Percentiles rank a stretch among this genome's conserved stretches.
These are phyloP conservation scores for Dactylellina sp. DNA, from an alignment of 2,329 filamentous ascomycete genomes.

Conservation along the genomic window DNA sequence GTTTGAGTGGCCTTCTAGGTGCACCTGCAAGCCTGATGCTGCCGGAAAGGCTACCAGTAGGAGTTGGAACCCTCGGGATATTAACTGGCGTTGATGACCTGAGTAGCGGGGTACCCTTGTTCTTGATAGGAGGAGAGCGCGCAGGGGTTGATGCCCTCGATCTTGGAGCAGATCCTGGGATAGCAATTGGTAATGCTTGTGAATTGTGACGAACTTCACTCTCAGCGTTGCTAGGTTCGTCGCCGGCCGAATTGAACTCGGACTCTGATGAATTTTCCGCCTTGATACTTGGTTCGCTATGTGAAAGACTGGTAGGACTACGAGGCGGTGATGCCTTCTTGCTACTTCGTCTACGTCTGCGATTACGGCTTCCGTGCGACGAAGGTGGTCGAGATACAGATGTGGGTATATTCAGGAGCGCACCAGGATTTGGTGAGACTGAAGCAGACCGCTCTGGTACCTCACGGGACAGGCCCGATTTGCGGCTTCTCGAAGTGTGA, in stretches of 20 bases:
- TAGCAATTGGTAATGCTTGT: slow-evolving; percentile 49
- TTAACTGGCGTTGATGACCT: slow-evolving; percentile 48
- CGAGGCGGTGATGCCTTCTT: slow-evolving; percentile 30
- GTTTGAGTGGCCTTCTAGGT: slow-evolving; percentile 41
- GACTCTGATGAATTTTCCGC: slow-evolving; percentile 29
- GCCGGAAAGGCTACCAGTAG: slow-evolving; percentile 43
- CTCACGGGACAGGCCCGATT: slow-evolving; percentile 10
- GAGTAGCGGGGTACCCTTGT: slow-evolving; percentile 46
- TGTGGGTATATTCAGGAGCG: slow-evolving; percentile 47
- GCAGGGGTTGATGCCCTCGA: slow-evolving; percentile 53
- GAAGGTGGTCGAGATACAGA: slow-evolving; percentile 53
- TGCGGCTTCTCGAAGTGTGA: slow-evolving; percentile 14
- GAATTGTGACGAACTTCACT: slow-evolving; percentile 53
- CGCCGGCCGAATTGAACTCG: slow-evolving; percentile 36
- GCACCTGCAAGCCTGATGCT: slow-evolving; percentile 50
- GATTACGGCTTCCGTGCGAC: slow-evolving; percentile 50
- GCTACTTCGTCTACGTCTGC: slow-evolving; percentile 47
- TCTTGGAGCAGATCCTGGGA: slow-evolving; percentile 51
- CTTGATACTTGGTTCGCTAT: slow-evolving; percentile 47
- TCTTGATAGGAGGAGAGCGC: slow-evolving; percentile 41
- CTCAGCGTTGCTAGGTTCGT: slow-evolving; percentile 51
- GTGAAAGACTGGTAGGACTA: slow-evolving; percentile 52
- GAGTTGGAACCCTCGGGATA: slow-evolving; percentile 41
- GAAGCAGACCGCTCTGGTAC: slow-evolving; percentile 38
- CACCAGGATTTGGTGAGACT: slow-evolving; percentile 35